A percentile compares a stretch with the other conserved stretches of the same genome.
Evolutionary conservation across 2,329 filamentous ascomycete species (phyloP).

Genomic region (Fusarium denticulatum): DNA sequence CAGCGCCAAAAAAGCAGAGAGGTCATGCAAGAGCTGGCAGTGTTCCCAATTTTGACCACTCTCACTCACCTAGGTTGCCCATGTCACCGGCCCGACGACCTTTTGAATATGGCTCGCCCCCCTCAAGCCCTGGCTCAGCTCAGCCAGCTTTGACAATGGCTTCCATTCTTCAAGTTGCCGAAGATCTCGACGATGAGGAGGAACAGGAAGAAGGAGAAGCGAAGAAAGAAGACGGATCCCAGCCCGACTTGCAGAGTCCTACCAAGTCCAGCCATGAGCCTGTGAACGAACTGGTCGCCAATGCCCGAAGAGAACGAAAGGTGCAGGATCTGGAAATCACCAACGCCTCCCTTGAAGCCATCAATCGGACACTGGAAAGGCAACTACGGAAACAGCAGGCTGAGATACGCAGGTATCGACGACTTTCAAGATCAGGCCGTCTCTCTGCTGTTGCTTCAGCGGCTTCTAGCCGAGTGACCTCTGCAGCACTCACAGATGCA

Average conservation of each 20-base stretch:
- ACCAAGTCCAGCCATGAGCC: conserved; percentile 66
- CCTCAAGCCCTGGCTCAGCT: conserved; percentile 44
- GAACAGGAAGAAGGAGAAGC: conserved; percentile 47
- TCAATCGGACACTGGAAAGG: conserved; percentile 91
- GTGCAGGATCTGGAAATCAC: conserved; percentile 96
- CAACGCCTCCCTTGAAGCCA: conserved; percentile 92
- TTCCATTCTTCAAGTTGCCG: conserved; percentile 65
- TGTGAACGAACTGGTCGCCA: conserved; percentile 82
- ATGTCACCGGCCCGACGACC: conserved; percentile 46
- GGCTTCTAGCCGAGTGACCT: conserved; percentile 57
- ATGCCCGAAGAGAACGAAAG: conserved; percentile 90
- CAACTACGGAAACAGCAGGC: conserved; percentile 91
- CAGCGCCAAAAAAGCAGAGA: conserved; percentile 48
- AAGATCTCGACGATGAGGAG: conserved; percentile 57
- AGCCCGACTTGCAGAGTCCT: conserved; percentile 62
- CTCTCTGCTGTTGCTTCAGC: conserved; percentile 67
- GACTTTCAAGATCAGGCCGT: conserved; percentile 83
- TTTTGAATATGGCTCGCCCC: conserved; percentile 52
- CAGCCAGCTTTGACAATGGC: conserved; percentile 60
- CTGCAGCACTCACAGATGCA: conserved; percentile 55
- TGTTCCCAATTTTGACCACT: conserved; percentile 49
- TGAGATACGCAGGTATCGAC: conserved; percentile 84
- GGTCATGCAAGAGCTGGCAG: conserved; percentile 56
- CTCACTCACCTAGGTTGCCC: conserved; percentile 48
- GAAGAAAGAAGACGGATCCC: conserved; percentile 44